phyloP scores from a whole-genome alignment of 345 rosid species.

The Stellera chamaejasme region DNA sequence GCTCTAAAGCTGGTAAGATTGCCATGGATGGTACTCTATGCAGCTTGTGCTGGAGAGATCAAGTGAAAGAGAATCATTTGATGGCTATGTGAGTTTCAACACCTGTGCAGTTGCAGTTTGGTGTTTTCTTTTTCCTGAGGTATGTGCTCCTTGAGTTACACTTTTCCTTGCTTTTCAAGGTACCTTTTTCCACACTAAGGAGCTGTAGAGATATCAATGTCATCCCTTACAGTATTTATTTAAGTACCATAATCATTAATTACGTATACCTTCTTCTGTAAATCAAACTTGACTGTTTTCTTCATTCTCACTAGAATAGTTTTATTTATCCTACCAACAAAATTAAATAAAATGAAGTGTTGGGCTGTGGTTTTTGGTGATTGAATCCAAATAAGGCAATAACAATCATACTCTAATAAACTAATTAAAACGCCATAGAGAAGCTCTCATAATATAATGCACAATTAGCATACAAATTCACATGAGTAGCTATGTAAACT shows the following conservation, averaged over 20 bases:
- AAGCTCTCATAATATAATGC: not conserved
- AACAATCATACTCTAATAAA: too few relatives aligned
- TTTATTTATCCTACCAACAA: not conserved
- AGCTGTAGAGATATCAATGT: too few relatives aligned
- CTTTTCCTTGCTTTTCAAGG: too few relatives aligned
- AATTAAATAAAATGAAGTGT: not conserved
- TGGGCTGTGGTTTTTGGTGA: not conserved
- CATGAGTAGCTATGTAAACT: not conserved
- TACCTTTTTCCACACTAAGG: too few relatives aligned
- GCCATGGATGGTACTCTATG: constrained; percentile 28
- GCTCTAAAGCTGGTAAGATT: constrained; percentile 23
- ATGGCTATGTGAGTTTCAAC: not conserved
- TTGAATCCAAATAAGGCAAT: not conserved
- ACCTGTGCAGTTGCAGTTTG: constrained; percentile 4
- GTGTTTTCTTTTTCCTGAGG: constrained; percentile 18
- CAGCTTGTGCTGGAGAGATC: constrained; percentile 35
- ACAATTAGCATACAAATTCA: not conserved
- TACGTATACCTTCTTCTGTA: too few relatives aligned
- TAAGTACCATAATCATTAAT: too few relatives aligned
- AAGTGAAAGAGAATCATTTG: constrained; percentile 14
- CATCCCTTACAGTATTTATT: too few relatives aligned
- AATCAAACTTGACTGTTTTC: not conserved
- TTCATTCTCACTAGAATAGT: too few relatives aligned
- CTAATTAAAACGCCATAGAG: not conserved
- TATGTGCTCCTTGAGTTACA: constrained; percentile 24